Percentiles rank a stretch among this genome's conserved stretches.
Conservation (phyloP, 2,329 filamentous ascomycete species). For the Pseudocercospora musae region DNA sequence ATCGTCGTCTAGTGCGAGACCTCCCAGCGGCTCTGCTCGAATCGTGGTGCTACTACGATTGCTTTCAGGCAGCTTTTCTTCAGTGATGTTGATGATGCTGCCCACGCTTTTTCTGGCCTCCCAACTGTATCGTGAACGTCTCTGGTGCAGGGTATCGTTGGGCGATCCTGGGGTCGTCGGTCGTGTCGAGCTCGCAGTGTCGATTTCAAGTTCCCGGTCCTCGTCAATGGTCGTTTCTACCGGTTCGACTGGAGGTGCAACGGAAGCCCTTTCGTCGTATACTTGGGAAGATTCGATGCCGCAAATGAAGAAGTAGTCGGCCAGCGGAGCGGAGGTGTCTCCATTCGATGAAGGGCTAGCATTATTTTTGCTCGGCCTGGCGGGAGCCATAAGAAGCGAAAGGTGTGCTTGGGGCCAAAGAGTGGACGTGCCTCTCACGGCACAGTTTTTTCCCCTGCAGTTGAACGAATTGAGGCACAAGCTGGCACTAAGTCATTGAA, state of each 20-base stretch:
- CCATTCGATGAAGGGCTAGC: slow-evolving; percentile 33
- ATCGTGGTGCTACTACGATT: slow-evolving; percentile 65
- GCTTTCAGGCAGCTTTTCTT: slow-evolving; percentile 52
- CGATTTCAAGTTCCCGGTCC: slow-evolving; percentile 56
- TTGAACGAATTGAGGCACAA: neutral
- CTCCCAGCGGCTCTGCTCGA: slow-evolving; percentile 44
- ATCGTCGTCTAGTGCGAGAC: slow-evolving; percentile 48
- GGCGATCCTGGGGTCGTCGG: slow-evolving; percentile 46
- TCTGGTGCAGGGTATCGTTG: slow-evolving; percentile 34
- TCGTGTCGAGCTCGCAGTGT: slow-evolving; percentile 46
- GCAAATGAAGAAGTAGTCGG: slow-evolving; percentile 65
- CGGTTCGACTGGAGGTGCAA: slow-evolving; percentile 29
- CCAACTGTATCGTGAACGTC: slow-evolving; percentile 44
- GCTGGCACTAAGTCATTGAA: neutral
- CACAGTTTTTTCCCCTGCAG: neutral
- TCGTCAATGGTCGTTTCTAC: slow-evolving; percentile 60
- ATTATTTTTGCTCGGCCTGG: slow-evolving; percentile 19
- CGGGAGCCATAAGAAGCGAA: slow-evolving; percentile 24
- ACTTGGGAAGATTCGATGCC: slow-evolving; percentile 53
- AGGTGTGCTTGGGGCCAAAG: slow-evolving; percentile 9
- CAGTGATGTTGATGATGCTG: slow-evolving; percentile 46
- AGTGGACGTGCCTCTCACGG: slow-evolving; percentile 19
- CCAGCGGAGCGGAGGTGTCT: slow-evolving; percentile 52
- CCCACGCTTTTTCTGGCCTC: slow-evolving; percentile 51
- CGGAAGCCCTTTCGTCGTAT: slow-evolving; percentile 42